Conservation (phyloP, 1,139 yeast species). For the Candida buenavistaensis region DNA sequence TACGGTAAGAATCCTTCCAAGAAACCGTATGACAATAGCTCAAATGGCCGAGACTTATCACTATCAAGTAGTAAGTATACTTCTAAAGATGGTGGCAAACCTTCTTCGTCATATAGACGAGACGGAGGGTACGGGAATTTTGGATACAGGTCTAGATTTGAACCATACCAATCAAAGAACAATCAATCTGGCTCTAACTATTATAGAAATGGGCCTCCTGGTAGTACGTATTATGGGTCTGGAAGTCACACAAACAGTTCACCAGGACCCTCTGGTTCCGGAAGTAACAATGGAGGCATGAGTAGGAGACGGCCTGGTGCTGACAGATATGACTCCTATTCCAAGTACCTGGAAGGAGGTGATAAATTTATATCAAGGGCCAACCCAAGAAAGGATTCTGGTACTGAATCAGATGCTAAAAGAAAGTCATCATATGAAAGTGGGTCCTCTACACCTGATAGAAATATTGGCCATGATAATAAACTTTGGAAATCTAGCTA, state of each 20-base stretch:
- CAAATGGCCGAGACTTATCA: conserved; percentile 3
- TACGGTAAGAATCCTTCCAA: conserved; percentile 11
- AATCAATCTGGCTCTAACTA: conserved; percentile 7
- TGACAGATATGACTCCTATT: conserved; percentile 18
- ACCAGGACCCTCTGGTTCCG: background rate
- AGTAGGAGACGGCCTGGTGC: conserved; percentile 10
- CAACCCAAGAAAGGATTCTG: conserved; percentile 1
- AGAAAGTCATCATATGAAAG: conserved; percentile 3
- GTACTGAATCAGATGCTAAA: conserved; percentile 3
- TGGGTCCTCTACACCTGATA: conserved; percentile 7
- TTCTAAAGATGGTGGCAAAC: conserved; percentile 3
- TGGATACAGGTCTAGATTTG: conserved; percentile 15
- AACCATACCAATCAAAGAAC: conserved; percentile 9
- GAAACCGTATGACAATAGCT: conserved; percentile 8
- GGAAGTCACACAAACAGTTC: conserved; percentile 2
- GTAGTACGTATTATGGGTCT: conserved; percentile 3
- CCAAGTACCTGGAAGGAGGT: conserved; percentile 10
- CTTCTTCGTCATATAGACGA: conserved; percentile 10
- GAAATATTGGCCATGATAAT: conserved; percentile 2
- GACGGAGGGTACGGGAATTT: conserved; percentile 16
- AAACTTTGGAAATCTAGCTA: background rate
- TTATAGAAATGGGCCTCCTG: conserved; percentile 1
- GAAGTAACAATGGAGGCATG: background rate
- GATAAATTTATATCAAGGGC: conserved; percentile 10
- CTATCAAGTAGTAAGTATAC: conserved; percentile 4